These are phyloP conservation scores for Cyclotella baltica DNA, from an alignment of 108 stramenopile genomes.

Conservation along the genomic window DNA sequence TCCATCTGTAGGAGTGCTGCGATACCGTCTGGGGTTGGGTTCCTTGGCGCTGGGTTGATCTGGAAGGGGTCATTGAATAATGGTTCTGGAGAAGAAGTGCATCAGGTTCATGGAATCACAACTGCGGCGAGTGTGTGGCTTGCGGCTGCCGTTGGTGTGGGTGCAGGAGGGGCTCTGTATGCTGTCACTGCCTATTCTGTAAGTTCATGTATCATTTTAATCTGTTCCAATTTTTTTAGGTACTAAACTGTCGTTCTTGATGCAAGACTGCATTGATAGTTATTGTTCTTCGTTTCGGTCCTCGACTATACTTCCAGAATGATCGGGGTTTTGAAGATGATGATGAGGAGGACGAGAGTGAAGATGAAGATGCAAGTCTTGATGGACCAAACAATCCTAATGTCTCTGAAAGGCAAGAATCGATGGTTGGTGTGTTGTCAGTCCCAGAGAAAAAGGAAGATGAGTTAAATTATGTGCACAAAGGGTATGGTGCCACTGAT, in stretches of 20 bases:
- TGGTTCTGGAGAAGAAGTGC: slow-evolving; percentile 20
- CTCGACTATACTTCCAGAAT: slow-evolving; percentile 30
- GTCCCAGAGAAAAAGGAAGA: background rate
- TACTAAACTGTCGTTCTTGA: background rate
- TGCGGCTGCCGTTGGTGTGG: slow-evolving; percentile 35
- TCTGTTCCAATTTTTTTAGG: background rate
- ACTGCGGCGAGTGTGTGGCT: slow-evolving; percentile 52
- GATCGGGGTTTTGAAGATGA: slow-evolving; percentile 31
- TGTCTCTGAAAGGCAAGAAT: background rate
- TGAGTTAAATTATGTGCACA: background rate
- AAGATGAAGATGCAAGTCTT: background rate
- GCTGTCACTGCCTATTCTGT: slow-evolving; percentile 34
- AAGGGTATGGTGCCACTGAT: slow-evolving; percentile 24
- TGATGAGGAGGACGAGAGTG: slow-evolving; percentile 18
- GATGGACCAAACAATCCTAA: background rate
- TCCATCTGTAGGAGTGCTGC: slow-evolving; percentile 34
- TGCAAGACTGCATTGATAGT: slow-evolving; percentile 21
- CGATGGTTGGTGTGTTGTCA: background rate
- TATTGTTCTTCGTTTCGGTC: slow-evolving; percentile 31
- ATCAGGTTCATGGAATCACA: slow-evolving; percentile 55
- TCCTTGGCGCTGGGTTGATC: slow-evolving; percentile 56
- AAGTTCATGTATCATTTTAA: background rate
- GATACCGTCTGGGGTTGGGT: slow-evolving; percentile 59
- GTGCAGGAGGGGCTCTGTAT: slow-evolving; percentile 56
- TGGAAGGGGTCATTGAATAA: slow-evolving; percentile 50